Percentiles rank a stretch among this genome's conserved stretches.
Conservation (phyloP, 352 stramenopile species). For the Nothophytophthora sp. region DNA sequence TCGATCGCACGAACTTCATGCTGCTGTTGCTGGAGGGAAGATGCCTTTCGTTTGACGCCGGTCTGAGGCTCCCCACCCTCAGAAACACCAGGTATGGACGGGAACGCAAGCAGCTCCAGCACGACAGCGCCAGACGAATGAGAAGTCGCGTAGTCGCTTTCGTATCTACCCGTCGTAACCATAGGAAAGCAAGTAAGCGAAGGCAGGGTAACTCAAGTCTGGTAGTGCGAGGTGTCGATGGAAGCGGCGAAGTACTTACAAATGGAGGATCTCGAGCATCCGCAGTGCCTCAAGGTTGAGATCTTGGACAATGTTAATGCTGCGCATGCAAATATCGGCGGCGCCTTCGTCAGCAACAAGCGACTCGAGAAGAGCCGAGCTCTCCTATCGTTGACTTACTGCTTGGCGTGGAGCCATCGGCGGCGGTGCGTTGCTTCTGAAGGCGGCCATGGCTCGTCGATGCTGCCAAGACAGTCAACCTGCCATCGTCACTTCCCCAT, state of each 20-base stretch:
- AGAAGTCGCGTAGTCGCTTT: slow-evolving; percentile 12
- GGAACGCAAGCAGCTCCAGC: slow-evolving; percentile 27
- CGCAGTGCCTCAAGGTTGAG: slow-evolving; percentile 60
- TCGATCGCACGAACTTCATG: slow-evolving; percentile 1
- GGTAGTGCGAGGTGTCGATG: too few species aligned
- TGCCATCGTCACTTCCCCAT: slow-evolving; percentile 7
- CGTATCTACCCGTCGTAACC: slow-evolving; percentile 14
- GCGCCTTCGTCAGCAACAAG: slow-evolving; percentile 1
- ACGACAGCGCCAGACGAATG: slow-evolving; percentile 3
- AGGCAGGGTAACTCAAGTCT: not conserved
- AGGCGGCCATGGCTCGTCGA: slow-evolving; percentile 23
- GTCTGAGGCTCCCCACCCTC: not conserved
- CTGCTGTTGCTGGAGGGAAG: slow-evolving; percentile 1
- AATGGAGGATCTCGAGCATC: slow-evolving; percentile 57
- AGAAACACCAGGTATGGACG: slow-evolving; percentile 1
- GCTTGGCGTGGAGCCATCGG: slow-evolving; percentile 38
- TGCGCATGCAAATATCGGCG: slow-evolving; percentile 14
- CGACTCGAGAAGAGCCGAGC: not conserved
- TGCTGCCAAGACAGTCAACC: slow-evolving; percentile 41
- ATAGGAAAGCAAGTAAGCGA: slow-evolving; percentile 2
- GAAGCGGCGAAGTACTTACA: slow-evolving; percentile 41
- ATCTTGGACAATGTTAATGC: slow-evolving; percentile 45
- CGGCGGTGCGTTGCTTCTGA: slow-evolving; percentile 12
- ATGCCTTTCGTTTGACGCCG: not conserved
- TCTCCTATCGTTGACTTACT: slow-evolving; percentile 16